Evolutionary conservation across 2,329 filamentous ascomycete genomes (phyloP).

Genomic region (Botrytis fabae): DNA sequence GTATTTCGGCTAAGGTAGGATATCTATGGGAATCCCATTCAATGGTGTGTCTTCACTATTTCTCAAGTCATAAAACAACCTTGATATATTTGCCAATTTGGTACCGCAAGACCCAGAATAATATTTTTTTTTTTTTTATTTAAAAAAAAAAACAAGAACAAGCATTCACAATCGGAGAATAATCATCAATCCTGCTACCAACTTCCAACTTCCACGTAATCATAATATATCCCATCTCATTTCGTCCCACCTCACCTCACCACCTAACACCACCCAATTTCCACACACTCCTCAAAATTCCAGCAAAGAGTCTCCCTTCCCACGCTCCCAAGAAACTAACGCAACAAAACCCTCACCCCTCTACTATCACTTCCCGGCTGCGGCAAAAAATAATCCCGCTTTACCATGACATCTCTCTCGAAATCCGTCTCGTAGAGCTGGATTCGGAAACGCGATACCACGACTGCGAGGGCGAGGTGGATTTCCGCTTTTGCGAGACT

Average conservation of each 20-base stretch:
- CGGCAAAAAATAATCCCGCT: constrained; percentile 24
- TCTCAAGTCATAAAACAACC: neutral
- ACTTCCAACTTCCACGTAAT: neutral
- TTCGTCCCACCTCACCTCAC: neutral
- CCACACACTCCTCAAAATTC: too few species aligned
- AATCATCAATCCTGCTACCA: neutral
- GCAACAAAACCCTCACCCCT: constrained; percentile 20
- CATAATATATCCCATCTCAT: neutral
- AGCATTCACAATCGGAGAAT: neutral
- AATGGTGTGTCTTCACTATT: neutral
- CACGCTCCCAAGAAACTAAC: neutral
- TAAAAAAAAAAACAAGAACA: neutral
- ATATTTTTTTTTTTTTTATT: neutral
- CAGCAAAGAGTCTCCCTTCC: neutral
- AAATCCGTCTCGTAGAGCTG: constrained; percentile 28
- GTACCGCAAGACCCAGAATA: neutral
- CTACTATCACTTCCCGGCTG: constrained; percentile 11
- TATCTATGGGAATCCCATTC: neutral
- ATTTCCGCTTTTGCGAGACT: constrained; percentile 34
- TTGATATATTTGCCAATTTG: neutral
- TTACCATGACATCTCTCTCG: constrained; percentile 27
- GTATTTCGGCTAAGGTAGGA: neutral
- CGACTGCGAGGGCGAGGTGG: constrained; percentile 27
- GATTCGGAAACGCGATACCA: constrained; percentile 28
- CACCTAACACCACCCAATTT: neutral